These are phyloP conservation scores for Ogataea populi-albae DNA, from an alignment of 805 yeast species.

Conservation along the genomic window DNA sequence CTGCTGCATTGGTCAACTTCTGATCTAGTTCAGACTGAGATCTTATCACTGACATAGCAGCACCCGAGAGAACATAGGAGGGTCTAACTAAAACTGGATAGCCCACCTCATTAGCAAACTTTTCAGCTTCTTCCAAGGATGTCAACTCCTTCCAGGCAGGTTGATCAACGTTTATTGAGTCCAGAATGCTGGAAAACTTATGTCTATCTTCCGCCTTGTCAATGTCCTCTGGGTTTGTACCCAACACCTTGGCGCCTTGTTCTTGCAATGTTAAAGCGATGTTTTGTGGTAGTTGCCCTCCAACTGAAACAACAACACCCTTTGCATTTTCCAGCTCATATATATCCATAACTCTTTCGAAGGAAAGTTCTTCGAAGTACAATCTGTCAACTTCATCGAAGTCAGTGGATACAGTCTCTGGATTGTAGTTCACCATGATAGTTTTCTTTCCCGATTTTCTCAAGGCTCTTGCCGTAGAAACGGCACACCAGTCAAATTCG, in stretches of 20 bases:
- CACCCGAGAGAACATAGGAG: conserved; percentile 95
- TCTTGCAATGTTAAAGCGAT: conserved; percentile 83
- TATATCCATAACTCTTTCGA: conserved; percentile 96
- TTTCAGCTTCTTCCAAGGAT: conserved; percentile 78
- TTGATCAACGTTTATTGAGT: conserved; percentile 90
- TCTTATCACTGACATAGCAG: conserved; percentile 95
- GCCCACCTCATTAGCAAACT: conserved; percentile 80
- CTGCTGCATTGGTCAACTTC: conserved; percentile 83
- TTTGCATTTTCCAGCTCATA: conserved; percentile 86
- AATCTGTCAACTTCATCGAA: conserved; percentile 97
- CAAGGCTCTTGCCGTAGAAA: conserved; percentile 90
- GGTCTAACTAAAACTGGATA: conserved; percentile 98
- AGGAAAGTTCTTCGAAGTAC: conserved; percentile 91
- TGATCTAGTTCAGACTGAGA: conserved; percentile 74
- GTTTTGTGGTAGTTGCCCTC: conserved; percentile 98
- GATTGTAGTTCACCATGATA: conserved; percentile 95
- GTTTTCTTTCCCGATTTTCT: conserved; percentile 86
- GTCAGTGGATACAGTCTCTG: conserved; percentile 98
- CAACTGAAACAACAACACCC: conserved; percentile 94
- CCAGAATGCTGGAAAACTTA: conserved; percentile 91
- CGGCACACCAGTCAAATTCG: conserved; percentile 99
- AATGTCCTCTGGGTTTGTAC: conserved; percentile 91
- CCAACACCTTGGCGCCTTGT: conserved; percentile 83
- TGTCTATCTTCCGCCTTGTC: conserved; percentile 99
- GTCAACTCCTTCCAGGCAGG: conserved; percentile 97